phyloP scores from a whole-genome alignment of 352 stramenopile genomes.

The Phytophthora pinifolia region DNA sequence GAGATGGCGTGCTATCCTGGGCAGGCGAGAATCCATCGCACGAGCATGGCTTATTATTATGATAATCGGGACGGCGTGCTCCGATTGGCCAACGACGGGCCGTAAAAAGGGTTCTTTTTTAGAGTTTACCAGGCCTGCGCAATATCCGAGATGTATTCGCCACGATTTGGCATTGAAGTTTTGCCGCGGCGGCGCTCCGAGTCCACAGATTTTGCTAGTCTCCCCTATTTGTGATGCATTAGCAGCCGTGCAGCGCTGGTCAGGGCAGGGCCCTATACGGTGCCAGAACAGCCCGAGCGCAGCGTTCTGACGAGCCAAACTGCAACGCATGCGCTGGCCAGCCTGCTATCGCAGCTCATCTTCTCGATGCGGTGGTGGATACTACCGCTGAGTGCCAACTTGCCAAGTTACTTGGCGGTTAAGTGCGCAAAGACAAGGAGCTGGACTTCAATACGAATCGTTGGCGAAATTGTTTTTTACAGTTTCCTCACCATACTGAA shows the following conservation, averaged over 20 bases:
- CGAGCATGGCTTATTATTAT: too few species aligned
- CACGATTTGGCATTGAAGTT: conserved; percentile 30
- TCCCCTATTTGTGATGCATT: not conserved
- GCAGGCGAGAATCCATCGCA: too few species aligned
- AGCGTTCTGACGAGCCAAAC: conserved; percentile 12
- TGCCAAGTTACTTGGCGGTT: too few species aligned
- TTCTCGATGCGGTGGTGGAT: not conserved
- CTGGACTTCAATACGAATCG: too few species aligned
- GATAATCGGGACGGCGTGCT: not conserved
- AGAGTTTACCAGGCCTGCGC: not conserved
- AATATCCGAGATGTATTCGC: conserved; percentile 21
- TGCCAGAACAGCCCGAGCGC: not conserved
- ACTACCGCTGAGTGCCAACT: too few species aligned
- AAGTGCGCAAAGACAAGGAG: too few species aligned
- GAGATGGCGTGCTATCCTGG: not conserved
- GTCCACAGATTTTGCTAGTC: conserved; percentile 16
- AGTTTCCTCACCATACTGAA: conserved; percentile 17
- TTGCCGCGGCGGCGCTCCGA: not conserved
- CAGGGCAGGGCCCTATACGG: not conserved
- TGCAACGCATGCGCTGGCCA: not conserved
- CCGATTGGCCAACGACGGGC: conserved; percentile 13
- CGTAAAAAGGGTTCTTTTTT: conserved; percentile 15
- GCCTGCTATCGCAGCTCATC: not conserved
- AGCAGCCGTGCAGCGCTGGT: conserved; percentile 5
- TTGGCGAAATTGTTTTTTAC: conserved; percentile 3